A percentile compares a stretch with the other conserved stretches of the same genome.
Conservation (phyloP, 2,329 filamentous ascomycete species). For the Alternaria conjuncta region DNA sequence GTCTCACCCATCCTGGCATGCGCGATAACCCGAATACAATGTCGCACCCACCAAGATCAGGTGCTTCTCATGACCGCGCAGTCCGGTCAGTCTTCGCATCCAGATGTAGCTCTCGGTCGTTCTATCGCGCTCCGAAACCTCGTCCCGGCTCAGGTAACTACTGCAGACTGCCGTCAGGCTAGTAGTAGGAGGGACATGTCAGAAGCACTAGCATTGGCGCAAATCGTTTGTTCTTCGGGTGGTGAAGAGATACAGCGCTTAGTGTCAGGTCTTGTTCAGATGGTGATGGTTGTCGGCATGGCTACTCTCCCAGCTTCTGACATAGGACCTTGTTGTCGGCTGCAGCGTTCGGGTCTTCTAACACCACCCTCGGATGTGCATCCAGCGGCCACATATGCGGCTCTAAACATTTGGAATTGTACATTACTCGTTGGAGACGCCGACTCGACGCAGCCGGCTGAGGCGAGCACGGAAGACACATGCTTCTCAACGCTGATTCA, state of each 20-base stretch:
- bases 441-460: slow-evolving; percentile 33
- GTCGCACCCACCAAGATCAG: background rate
- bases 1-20: background rate
- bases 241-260: background rate
- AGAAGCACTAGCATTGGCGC: too few relatives aligned
- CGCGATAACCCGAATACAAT: background rate
- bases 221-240: background rate
- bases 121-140: background rate
- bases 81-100: background rate
- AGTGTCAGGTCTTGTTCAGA: background rate
- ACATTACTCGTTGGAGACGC: slow-evolving; percentile 19
- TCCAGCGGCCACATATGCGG: slow-evolving; percentile 44
- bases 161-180: too few relatives aligned
- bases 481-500: too few relatives aligned
- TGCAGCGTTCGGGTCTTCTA: too few relatives aligned
- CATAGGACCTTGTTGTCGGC: too few relatives aligned
- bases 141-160: rapidly evolving
- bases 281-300: background rate
- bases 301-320: too few relatives aligned
- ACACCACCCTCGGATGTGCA: slow-evolving; percentile 17
- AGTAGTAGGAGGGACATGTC: too few relatives aligned
- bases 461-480: too few relatives aligned
- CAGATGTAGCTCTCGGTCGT: background rate
- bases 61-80: background rate
- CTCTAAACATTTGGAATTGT: slow-evolving; percentile 47